Percentiles rank a stretch among this genome's conserved stretches.
Evolutionary conservation across 2,329 filamentous ascomycete genomes (phyloP).

Genomic region (Didymella sp.): DNA sequence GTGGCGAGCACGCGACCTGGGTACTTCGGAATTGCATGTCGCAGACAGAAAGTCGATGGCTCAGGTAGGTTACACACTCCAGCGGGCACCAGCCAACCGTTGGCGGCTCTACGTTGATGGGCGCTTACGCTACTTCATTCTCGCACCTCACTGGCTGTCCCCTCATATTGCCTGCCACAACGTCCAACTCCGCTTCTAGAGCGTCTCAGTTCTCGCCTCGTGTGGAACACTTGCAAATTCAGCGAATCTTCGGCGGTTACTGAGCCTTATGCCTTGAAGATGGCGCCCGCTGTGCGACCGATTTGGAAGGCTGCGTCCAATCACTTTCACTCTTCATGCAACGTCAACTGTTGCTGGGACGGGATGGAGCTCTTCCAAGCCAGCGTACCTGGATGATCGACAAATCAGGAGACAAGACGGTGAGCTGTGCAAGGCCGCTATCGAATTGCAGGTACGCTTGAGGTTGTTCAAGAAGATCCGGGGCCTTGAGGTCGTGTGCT

Average conservation of each 20-base stretch:
- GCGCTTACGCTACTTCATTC: slow-evolving; percentile 34
- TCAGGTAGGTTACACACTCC: slow-evolving; percentile 19
- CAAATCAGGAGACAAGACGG: slow-evolving; percentile 34
- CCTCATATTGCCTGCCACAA: slow-evolving; percentile 39
- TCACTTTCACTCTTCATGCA: slow-evolving; percentile 34
- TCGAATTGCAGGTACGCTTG: slow-evolving; percentile 2
- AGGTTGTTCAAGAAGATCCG: slow-evolving; percentile 15
- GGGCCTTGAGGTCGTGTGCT: slow-evolving; percentile 9
- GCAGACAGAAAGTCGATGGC: slow-evolving; percentile 12
- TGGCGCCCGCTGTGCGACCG: slow-evolving; percentile 44
- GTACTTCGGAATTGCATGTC: slow-evolving; percentile 9
- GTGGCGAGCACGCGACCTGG: slow-evolving; percentile 9
- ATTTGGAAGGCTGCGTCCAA: slow-evolving; percentile 41
- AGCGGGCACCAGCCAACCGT: slow-evolving; percentile 25
- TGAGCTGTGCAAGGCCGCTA: slow-evolving; percentile 25
- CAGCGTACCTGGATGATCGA: slow-evolving; percentile 35
- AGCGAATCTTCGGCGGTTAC: slow-evolving; percentile 50
- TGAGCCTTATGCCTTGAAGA: slow-evolving; percentile 38
- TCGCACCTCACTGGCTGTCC: slow-evolving; percentile 37
- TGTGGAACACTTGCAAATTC: slow-evolving; percentile 42
- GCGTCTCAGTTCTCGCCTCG: slow-evolving; percentile 47
- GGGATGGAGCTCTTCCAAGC: slow-evolving; percentile 31
- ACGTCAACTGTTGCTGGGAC: slow-evolving; percentile 35
- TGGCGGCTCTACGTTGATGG: slow-evolving; percentile 30
- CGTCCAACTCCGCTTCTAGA: slow-evolving; percentile 38